Evolutionary conservation across 305 asterid species (phyloP).

Genomic region (Fraxinus platypoda): DNA sequence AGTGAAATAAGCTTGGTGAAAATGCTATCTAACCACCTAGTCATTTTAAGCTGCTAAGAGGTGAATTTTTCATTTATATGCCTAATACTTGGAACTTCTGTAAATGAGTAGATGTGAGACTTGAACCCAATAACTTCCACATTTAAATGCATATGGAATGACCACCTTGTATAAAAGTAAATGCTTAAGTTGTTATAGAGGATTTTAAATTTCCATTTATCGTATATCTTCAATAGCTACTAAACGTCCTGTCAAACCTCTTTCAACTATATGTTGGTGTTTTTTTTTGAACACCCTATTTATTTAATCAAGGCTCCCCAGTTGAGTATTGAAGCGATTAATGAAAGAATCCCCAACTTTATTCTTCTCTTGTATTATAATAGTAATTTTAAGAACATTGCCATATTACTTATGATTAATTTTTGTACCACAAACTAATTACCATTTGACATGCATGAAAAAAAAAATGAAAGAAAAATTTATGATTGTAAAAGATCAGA

Average conservation of each 20-base stretch:
- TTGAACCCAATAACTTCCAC: not conserved
- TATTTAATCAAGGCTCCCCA: not conserved
- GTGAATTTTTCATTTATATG: no score
- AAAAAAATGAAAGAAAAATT: not conserved
- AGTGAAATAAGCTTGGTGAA: not conserved
- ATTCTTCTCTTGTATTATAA: no score
- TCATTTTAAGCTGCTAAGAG: no score
- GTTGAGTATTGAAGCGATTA: not conserved
- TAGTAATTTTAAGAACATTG: not conserved
- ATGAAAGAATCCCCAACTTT: not conserved
- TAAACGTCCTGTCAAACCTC: not conserved
- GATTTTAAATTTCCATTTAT: not conserved
- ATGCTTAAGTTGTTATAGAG: not conserved
- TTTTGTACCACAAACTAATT: not conserved
- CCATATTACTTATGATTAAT: no score
- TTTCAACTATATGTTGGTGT: no score
- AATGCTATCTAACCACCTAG: constrained; percentile 4
- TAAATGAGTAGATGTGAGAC: not conserved
- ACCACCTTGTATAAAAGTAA: not conserved
- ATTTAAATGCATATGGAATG: not conserved
- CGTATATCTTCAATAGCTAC: not conserved
- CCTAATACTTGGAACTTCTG: not conserved
- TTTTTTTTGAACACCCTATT: no score
- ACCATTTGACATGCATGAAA: not conserved
- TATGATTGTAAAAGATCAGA: not conserved